Conservation (phyloP, 2,329 filamentous ascomycete genomes). For the Alternaria burnsii region DNA sequence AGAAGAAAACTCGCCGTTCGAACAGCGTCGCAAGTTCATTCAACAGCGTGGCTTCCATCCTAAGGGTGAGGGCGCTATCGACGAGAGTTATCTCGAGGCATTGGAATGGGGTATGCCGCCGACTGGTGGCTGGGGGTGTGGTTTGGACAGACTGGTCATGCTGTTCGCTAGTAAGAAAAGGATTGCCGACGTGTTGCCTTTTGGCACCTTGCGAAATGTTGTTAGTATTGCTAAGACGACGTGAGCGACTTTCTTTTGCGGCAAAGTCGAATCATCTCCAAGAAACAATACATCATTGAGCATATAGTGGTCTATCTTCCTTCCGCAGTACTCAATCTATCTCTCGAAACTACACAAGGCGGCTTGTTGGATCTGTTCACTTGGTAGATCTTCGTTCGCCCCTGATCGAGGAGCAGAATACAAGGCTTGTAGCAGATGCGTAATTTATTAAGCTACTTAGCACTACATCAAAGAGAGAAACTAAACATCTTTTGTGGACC, state of each 20-base stretch:
- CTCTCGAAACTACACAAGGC: neutral
- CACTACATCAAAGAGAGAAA: too few species aligned
- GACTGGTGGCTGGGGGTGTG: conserved; percentile 96
- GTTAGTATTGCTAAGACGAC: conserved; percentile 50
- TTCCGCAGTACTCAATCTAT: neutral
- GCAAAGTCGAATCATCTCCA: neutral
- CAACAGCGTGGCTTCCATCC: conserved; percentile 59
- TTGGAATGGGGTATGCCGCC: conserved; percentile 92
- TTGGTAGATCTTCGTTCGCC: too few species aligned
- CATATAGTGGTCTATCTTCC: neutral
- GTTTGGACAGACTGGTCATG: conserved; percentile 91
- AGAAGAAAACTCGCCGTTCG: conserved; percentile 92
- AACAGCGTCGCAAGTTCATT: conserved; percentile 83
- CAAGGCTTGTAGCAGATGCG: too few species aligned
- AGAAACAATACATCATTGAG: neutral
- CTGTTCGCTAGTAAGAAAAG: conserved; percentile 79
- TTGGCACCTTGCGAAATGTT: conserved; percentile 79
- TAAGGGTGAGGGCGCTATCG: conserved; percentile 58
- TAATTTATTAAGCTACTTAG: too few species aligned
- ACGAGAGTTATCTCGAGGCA: conserved; percentile 84
- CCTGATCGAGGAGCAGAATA: too few species aligned
- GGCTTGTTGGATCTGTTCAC: too few species aligned
- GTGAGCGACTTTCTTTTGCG: conserved; percentile 5
- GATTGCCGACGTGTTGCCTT: conserved; percentile 87
- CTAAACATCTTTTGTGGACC: neutral